These are phyloP conservation scores for Hydnum rufescens DNA, from an alignment of 768 basidiomycete species.

Conservation along the genomic window DNA sequence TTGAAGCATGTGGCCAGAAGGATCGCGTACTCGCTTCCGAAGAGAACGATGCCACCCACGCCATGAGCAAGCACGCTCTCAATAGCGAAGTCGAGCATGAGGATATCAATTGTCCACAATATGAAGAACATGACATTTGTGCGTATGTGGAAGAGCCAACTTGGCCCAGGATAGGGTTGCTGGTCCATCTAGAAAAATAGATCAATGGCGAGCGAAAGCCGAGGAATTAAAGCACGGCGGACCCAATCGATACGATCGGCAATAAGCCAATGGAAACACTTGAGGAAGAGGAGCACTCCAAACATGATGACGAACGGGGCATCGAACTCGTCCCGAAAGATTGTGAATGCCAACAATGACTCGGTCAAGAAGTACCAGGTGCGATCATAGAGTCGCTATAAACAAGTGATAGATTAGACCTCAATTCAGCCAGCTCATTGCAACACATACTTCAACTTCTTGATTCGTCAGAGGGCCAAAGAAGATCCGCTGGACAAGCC, in stretches of 20 bases:
- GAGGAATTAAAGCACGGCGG: slow-evolving; percentile 12
- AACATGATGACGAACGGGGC: slow-evolving; percentile 88
- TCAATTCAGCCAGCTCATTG: neutral
- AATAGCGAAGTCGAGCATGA: slow-evolving; percentile 62
- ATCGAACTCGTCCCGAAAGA: slow-evolving; percentile 91
- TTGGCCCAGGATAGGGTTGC: slow-evolving; percentile 68
- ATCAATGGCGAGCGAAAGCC: neutral
- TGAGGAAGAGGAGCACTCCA: slow-evolving; percentile 80
- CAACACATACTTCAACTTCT: slow-evolving; percentile 64
- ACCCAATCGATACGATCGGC: slow-evolving; percentile 95
- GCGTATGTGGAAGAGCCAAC: slow-evolving; percentile 66
- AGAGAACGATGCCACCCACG: slow-evolving; percentile 81
- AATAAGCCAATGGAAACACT: slow-evolving; percentile 96
- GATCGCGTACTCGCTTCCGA: slow-evolving; percentile 92
- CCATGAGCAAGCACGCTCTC: slow-evolving; percentile 64
- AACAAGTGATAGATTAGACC: neutral
- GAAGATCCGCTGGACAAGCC: slow-evolving; percentile 68
- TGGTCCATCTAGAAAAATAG: slow-evolving; percentile 76
- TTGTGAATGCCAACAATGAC: slow-evolving; percentile 86
- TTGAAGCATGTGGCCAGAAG: slow-evolving; percentile 64
- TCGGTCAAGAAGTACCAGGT: slow-evolving; percentile 98
- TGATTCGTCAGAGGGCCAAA: slow-evolving; percentile 73
- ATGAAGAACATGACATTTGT: slow-evolving; percentile 53
- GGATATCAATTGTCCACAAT: slow-evolving; percentile 53
- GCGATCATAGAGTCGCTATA: slow-evolving; percentile 81